Conservation (phyloP, 1,284 basidiomycete genomes). For the Grifola frondosa region DNA sequence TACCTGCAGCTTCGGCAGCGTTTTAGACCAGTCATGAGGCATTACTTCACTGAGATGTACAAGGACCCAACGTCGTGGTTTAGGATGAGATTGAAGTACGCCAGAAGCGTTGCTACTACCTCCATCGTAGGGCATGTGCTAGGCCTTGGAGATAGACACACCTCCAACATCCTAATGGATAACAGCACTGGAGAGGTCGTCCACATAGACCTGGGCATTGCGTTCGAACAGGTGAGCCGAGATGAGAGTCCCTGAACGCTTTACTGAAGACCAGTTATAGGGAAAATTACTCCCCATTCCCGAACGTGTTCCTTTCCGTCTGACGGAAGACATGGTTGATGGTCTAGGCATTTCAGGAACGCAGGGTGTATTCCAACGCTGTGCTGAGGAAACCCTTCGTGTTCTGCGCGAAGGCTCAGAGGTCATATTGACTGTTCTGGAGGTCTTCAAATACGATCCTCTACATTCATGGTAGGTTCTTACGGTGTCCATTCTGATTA, state of each 20-base stretch:
- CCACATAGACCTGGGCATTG: conserved; percentile 95
- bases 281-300: conserved; percentile 83
- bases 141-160: conserved; percentile 92
- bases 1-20: conserved; percentile 55
- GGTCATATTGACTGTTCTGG: conserved; percentile 91
- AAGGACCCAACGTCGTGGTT: conserved; percentile 92
- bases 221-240: conserved; percentile 84
- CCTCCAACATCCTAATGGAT: conserved; percentile 92
- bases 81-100: conserved; percentile 88
- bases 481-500: not conserved
- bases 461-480: conserved; percentile 81
- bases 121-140: conserved; percentile 94
- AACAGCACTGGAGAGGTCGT: conserved; percentile 84
- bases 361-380: conserved; percentile 93
- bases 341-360: conserved; percentile 91
- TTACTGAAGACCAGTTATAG: conserved; percentile 45
- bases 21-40: conserved; percentile 89
- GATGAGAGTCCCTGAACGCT: not conserved
- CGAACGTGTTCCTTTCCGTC: conserved; percentile 91
- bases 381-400: conserved; percentile 91
- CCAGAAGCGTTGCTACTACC: conserved; percentile 88
- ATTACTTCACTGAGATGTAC: conserved; percentile 90
- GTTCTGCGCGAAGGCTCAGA: conserved; percentile 85
- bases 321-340: conserved; percentile 93
- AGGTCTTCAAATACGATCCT: conserved; percentile 97